Base-by-base conservation (phyloP, 2,329 filamentous ascomycete genomes). In the Sordariomycetes sp. region DNA sequence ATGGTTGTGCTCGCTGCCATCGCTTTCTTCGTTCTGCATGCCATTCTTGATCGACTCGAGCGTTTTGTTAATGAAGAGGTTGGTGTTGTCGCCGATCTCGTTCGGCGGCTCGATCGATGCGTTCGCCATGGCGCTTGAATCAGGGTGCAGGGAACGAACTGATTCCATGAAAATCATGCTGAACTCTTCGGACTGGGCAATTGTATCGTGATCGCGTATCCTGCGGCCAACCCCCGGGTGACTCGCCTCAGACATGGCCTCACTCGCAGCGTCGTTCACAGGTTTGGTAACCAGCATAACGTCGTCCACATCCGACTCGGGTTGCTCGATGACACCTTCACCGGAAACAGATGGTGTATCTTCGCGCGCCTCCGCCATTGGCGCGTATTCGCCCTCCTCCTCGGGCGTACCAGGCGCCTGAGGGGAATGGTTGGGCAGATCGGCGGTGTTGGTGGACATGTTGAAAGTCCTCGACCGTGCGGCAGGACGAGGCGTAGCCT, bases 121-220 rank as follows among this genome's bases (percentile, higher is more conserved):
- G 12, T n/a, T 18, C 12, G 37, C 16, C 22, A n/a, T 32, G n/a
- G 65, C 62, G 60, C 67, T 70, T 40, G 72, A 72, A 1, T 16
- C 16, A 46, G 69, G 72, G 40, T 76, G 75, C 58, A 82, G 70
- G 0, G 79, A 80, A 2, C 76, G 78, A 20, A 83, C 70, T 2
- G 79, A 80, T 53, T 80, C 74, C 60, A 81, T 74, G 35, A 79
- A 79, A 59, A 83, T 83, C 79, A 82, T 82, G 65, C 79, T 83
- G 61, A 83, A 82, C 46, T 79, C 77, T 60, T 83, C 80, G 18
- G 71, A 75, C n/a, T 78, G 73, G 3, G 73, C 72, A 53, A 78
- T 72, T 0, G 73, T 79, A 55, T 79, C 71, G 35, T 72, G 20
- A 7, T 70, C 52, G 58, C 61, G 48, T 14, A 22, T 14, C 20